Evolutionary conservation across 495 filamentous ascomycete genomes (phyloP).

Genomic region (Aspergillus ellipticus): DNA sequence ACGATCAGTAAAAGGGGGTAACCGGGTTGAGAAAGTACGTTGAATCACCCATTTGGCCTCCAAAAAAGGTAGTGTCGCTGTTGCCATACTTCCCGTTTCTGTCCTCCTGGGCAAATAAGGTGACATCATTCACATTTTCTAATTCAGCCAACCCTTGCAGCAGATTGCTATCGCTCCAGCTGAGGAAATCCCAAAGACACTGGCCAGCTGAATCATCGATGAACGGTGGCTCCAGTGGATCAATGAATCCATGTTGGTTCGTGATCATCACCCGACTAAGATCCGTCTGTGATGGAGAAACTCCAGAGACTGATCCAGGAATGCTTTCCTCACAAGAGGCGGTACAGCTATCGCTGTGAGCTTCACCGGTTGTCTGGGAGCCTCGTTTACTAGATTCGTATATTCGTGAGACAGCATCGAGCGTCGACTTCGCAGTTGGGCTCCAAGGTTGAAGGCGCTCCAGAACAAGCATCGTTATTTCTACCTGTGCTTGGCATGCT

Average conservation of each 20-base stretch:
- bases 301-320: neutral
- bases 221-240: conserved; percentile 26
- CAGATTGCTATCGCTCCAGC: conserved; percentile 39
- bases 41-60: conserved; percentile 20
- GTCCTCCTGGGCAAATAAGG: conserved; percentile 29
- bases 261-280: conserved; percentile 17
- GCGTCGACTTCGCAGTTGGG: conserved; percentile 63
- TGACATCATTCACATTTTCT: conserved; percentile 22
- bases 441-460: conserved; percentile 68
- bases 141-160: conserved; percentile 34
- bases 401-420: conserved; percentile 66
- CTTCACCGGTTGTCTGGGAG: conserved; percentile 13
- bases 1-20: conserved; percentile 23
- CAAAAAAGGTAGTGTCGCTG: conserved; percentile 24
- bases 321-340: conserved; percentile 20
- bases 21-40: conserved; percentile 28
- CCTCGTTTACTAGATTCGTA: conserved; percentile 56
- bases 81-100: conserved; percentile 28
- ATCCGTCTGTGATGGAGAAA: conserved; percentile 19
- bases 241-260: conserved; percentile 24
- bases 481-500: conserved; percentile 53
- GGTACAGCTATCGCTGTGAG: conserved; percentile 17
- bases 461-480: conserved; percentile 63
- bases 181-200: conserved; percentile 43
- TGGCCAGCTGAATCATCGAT: conserved; percentile 35